Percentiles rank a stretch among this genome's conserved stretches.
Conservation (phyloP, 2,329 filamentous ascomycete species). For the Fusarium lyarnte region DNA sequence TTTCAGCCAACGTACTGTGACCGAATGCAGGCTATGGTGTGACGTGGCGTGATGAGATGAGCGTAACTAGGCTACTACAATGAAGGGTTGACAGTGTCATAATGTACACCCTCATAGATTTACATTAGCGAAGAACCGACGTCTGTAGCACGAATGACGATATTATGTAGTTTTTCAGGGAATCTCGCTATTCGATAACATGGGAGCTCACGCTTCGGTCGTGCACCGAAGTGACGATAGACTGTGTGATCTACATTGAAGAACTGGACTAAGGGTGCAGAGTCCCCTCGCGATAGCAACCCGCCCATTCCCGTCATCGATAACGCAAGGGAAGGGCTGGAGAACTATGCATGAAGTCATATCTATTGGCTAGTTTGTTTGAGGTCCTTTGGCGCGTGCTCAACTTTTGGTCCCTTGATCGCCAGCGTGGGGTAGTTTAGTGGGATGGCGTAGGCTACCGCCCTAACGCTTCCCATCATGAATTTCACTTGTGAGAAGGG, state of each 20-base stretch:
- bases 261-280: neutral
- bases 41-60: slow-evolving; percentile 21
- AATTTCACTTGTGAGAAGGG: neutral
- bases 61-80: neutral
- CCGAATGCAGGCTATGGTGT: neutral
- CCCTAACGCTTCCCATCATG: neutral
- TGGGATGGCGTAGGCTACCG: neutral
- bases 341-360: neutral
- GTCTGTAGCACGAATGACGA: too few species aligned
- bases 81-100: slow-evolving; percentile 1
- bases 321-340: neutral
- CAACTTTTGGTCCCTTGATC: slow-evolving; percentile 35
- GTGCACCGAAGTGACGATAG: slow-evolving; percentile 12
- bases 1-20: slow-evolving; percentile 22
- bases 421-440: slow-evolving; percentile 21
- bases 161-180: too few species aligned
- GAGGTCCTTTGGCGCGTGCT: slow-evolving; percentile 21
- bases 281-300: neutral
- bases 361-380: slow-evolving; percentile 17
- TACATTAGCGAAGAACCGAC: slow-evolving; percentile 4
- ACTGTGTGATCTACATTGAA: slow-evolving; percentile 11
- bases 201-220: neutral
- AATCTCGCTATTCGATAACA: slow-evolving; percentile 1
- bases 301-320: neutral
- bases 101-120: neutral